Percentiles rank a stretch among this genome's conserved stretches.
These are phyloP conservation scores for Alternaria arbusti DNA, from an alignment of 2,329 filamentous ascomycete species.

Conservation along the genomic window DNA sequence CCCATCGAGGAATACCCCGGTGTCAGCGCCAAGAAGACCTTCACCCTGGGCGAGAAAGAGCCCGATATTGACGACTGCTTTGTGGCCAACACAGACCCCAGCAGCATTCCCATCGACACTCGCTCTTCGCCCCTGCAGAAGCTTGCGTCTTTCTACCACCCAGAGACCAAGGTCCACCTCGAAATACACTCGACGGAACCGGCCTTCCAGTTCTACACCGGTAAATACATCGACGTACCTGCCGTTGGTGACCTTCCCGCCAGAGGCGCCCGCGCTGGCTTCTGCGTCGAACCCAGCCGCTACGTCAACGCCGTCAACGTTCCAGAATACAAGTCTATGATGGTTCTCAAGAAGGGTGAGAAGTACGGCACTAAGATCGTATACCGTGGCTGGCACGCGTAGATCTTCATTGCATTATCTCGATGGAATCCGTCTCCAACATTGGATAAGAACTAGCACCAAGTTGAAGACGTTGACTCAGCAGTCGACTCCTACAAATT, in stretches of 20 bases:
- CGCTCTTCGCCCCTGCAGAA: conserved; percentile 65
- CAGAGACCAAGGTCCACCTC: conserved; percentile 76
- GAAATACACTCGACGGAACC: conserved; percentile 92
- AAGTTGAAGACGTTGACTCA: not conserved
- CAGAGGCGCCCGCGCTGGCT: conserved; percentile 72
- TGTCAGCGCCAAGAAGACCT: conserved; percentile 69
- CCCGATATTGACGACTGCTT: conserved; percentile 93
- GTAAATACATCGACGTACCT: conserved; percentile 80
- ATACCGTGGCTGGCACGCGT: conserved; percentile 81
- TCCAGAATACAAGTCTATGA: conserved; percentile 78
- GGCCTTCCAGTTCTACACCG: conserved; percentile 96
- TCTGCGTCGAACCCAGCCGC: conserved; percentile 90
- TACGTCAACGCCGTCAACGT: conserved; percentile 90
- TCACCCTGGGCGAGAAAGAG: conserved; percentile 72
- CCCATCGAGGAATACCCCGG: conserved; percentile 69
- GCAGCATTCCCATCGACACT: conserved; percentile 59
- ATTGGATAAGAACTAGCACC: not conserved
- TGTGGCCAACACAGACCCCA: conserved; percentile 70
- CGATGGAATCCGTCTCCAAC: not conserved
- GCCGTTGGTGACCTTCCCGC: conserved; percentile 65
- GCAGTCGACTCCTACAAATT: not conserved
- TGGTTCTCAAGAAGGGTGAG: conserved; percentile 82
- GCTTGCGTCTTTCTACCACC: conserved; percentile 76
- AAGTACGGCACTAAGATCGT: conserved; percentile 81
- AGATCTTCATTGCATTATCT: not conserved